Base-by-base conservation (phyloP, 805 yeast species). In the Candida tibetensis region DNA sequence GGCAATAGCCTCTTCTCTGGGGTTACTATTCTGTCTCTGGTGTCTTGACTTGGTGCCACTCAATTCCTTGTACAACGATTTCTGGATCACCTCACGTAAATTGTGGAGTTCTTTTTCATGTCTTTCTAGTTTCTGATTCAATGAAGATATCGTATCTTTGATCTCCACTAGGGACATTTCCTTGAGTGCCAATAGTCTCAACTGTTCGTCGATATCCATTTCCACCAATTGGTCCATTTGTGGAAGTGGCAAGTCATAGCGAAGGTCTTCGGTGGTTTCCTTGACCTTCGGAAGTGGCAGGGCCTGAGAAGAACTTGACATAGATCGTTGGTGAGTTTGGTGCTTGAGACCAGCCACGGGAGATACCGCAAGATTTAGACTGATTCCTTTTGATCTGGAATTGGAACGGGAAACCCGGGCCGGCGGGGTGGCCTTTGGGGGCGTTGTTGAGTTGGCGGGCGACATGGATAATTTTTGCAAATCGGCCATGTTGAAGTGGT, bases 101-200 rank as follows among this genome's bases (percentile, higher is more conserved):
- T 63, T 64, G 35, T 70, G 74, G 34, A 81, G 68, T 38, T 80
- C 85, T 32, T 55, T 46, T 39, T 71, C 75, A 31, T 76, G 65
- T 4, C 62, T 56, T 22, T 64, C 55, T 35, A 77, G 71, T 32
- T 58, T 60, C 2, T 45, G 48, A 15, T 50, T 54, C 49, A 82
- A 41, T 16, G 64, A 71, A 30, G 71, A 72, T 17, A 81, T 70
- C 32, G 67, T 63, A 46, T 77, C 81, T 45, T 79, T 81, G 30
- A 82, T 58, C 47, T 83, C 89, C 34, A 83, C 72, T 19, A 83
- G 64, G 17, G 74, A 75, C 76, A 81, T 76, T 53, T 84, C 93
- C 51, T 81, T 83, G 28, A 77, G 63, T 0, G 91, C 91, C 31
- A 84, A 60, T 6, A 71, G 61, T 44, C 86, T 69, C 34, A 83